Evolutionary conservation across 2,329 filamentous ascomycete species (phyloP).

Genomic region (Botrytis hyacinthi): DNA sequence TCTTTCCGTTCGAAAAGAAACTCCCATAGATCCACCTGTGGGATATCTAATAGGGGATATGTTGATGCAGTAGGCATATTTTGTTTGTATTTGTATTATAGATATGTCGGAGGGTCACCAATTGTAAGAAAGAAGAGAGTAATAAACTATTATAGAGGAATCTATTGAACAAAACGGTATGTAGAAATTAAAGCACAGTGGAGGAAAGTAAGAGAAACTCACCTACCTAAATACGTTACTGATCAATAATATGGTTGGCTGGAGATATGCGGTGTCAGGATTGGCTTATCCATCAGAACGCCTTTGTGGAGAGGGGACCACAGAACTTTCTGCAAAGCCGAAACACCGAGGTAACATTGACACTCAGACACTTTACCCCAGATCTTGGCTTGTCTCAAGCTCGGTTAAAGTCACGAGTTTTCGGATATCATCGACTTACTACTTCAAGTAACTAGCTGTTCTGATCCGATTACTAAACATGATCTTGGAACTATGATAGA

Average conservation of each 20-base stretch:
- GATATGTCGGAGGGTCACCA: not conserved
- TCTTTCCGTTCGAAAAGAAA: constrained; percentile 72
- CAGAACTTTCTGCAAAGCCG: not conserved
- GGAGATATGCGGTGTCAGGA: not conserved
- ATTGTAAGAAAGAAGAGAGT: not conserved
- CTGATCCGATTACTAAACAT: too few species aligned
- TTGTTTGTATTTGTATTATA: not conserved
- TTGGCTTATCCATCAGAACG: not conserved
- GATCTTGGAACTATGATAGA: too few species aligned
- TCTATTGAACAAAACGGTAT: not conserved
- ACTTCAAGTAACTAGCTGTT: too few species aligned
- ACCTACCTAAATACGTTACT: not conserved
- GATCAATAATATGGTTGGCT: not conserved
- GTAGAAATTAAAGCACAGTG: not conserved
- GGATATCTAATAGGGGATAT: constrained; percentile 56
- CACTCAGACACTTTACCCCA: not conserved
- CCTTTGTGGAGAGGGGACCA: not conserved
- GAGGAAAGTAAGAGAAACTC: not conserved
- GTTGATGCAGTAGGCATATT: constrained; percentile 35
- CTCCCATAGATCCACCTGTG: constrained; percentile 73
- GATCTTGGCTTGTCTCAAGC: not conserved
- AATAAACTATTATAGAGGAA: not conserved
- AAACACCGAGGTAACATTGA: constrained; percentile 11
- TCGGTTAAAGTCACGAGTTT: not conserved
- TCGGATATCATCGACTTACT: not conserved